Evolutionary conservation across 139 green algal genomes (phyloP), one percentile per base, ranked within the genome.

Genomic region (Trebouxia sp.): DNA sequence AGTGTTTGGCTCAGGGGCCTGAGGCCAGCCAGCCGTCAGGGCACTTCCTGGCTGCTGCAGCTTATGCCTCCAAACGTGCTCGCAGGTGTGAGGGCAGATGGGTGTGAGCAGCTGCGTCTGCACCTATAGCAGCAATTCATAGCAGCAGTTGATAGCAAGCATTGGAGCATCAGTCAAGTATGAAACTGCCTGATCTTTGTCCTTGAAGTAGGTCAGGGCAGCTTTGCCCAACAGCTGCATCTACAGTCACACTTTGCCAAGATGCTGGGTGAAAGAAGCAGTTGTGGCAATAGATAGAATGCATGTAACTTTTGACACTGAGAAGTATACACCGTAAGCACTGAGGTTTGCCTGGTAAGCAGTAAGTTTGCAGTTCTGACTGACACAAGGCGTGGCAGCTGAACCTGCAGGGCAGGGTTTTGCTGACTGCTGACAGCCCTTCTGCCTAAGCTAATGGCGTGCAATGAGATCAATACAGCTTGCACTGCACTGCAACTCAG

Each of bases 11-110:
- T 85, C 69, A 6, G 56, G 35, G 3, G 80, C 82, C n/a, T 69
- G 10, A 1, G 96, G 96, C 91, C 90, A 98, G 28, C 96, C 96
- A 7, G 92, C 90, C 0, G 85, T 95, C 14, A 97, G 75, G 7
- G 91, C 80, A 37, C 85, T 82, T 74, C 80, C 80, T 30, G 79
- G n/a, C 75, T 83, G 87, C 53, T 91, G 89, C 66, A 98, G 88
- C 37, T 97, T 24, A 35, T 86, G 86, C 28, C 83, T 51, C 96
- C 96, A 99, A 8, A 98, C 83, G 87, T 99, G 95, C 78, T 99
- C 97, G 45, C 84, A 88, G 32, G 89, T 96, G 89, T 99, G 97
- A 12, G 97, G 97, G 12, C 85, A 92, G 85, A 99, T 95, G 78
- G 97, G 97, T 30, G 89, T 87, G 75, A 99, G 79, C 75, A 98